Base-by-base conservation (phyloP, 768 basidiomycete species). In the Macrolepiota fuliginosa region DNA sequence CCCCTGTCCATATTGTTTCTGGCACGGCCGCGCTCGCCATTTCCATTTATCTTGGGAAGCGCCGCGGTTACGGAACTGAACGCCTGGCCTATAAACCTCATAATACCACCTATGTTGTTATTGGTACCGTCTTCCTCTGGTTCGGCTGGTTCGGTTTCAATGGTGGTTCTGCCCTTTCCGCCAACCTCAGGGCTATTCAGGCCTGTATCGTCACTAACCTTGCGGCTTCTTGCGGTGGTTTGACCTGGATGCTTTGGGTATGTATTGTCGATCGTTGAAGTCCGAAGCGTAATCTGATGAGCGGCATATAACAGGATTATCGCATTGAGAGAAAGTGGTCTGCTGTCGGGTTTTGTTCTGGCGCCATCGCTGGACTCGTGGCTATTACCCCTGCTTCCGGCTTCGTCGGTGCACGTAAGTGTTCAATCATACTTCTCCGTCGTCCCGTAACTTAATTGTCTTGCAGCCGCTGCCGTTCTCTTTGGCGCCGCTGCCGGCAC, bases 111-210 rank as follows among this genome's bases (percentile, higher is more conserved):
- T 95, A 95, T 69, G 93, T 98, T 63, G 81, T 97, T 47, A 79
- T 97, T n/a, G 96, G 96, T 10, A 98, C 96, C 0, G 85, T 90
- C 1, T 83, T 96, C 71, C 91, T 98, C 55, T 97, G 94, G 94
- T 92, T 94, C 61, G 91, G 91, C 4, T 98, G 96, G 96, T 93
- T 96, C 63, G 93, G 92, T 1, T 95, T 95, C 82, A 95, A 95
- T 73, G 96, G 96, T 6, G 96, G 96, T 24, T 90, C 87, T 15
- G 95, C 95, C 9, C 83, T 98, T 64, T 83, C 88, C 25, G 94
- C 95, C 40, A 96, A 94, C 74, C 77, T 96, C 63, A 85, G 93
- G 66, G 96, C 94, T 6, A 84, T 88, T 12, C 82, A 91, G 72
- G 94, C 96, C 1, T 92, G 93, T 76, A 90, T 96, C 65, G 90